These are phyloP conservation scores for Chaetomium globosum DNA, from an alignment of 2,329 filamentous ascomycete genomes.

Conservation along the genomic window DNA sequence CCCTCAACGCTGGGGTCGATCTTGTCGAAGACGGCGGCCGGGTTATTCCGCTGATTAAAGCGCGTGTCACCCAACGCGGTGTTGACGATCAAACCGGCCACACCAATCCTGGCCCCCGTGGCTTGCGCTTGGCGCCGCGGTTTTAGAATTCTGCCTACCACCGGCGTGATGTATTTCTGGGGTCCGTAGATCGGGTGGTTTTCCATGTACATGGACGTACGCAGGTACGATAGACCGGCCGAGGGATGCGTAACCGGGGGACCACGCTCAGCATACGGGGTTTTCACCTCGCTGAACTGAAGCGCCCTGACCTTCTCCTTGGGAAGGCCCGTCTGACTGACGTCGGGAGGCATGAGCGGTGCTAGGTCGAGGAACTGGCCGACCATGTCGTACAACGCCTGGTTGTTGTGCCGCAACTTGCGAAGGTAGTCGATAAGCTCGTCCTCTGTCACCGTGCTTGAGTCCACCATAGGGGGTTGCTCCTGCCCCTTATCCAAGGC, in stretches of 20 bases:
- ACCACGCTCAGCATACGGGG: slow-evolving; percentile 55
- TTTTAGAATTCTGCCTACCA: slow-evolving; percentile 55
- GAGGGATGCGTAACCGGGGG: slow-evolving; percentile 66
- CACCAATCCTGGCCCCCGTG: slow-evolving; percentile 51
- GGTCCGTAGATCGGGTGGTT: slow-evolving; percentile 66
- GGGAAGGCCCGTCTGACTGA: slow-evolving; percentile 18
- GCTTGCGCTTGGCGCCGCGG: slow-evolving; percentile 43
- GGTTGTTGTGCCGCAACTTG: slow-evolving; percentile 55
- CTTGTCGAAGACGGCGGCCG: slow-evolving; percentile 18
- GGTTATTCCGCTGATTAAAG: slow-evolving; percentile 42
- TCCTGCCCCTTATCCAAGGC: slow-evolving; percentile 47
- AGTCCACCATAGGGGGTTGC: slow-evolving; percentile 40
- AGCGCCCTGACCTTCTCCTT: neutral
- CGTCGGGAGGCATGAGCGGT: slow-evolving; percentile 47
- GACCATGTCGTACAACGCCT: slow-evolving; percentile 56
- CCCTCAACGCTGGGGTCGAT: slow-evolving; percentile 54
- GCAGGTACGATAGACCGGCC: slow-evolving; percentile 63
- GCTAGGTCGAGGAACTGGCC: slow-evolving; percentile 65
- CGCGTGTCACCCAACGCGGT: slow-evolving; percentile 48
- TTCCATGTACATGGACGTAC: slow-evolving; percentile 57
- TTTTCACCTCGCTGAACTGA: slow-evolving; percentile 38
- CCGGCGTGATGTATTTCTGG: slow-evolving; percentile 53
- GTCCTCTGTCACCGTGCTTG: slow-evolving; percentile 51
- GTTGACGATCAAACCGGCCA: slow-evolving; percentile 58
- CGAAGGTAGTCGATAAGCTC: slow-evolving; percentile 58